Conservation (phyloP, 768 basidiomycete genomes). For the Hydnomerulius pinastri region DNA sequence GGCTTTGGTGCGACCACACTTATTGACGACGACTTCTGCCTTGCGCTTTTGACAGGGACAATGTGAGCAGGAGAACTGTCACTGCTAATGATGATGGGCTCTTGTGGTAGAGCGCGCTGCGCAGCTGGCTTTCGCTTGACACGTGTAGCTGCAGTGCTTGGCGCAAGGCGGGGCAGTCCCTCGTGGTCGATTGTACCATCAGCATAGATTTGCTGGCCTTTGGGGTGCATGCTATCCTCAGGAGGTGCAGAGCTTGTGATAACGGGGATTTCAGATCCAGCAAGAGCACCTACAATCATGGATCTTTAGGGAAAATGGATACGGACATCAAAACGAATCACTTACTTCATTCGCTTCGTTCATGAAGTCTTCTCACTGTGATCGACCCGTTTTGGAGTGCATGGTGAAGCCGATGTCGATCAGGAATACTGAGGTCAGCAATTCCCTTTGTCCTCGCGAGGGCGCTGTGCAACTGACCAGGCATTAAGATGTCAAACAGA, state of each 20-base stretch:
- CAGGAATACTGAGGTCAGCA: not conserved
- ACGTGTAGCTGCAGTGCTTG: too few species aligned
- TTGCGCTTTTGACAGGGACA: not conserved
- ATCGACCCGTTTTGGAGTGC: not conserved
- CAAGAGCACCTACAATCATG: not conserved
- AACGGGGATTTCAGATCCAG: not conserved
- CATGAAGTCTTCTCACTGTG: not conserved
- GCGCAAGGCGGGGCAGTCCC: too few species aligned
- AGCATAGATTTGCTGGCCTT: too few species aligned
- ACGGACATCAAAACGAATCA: not conserved
- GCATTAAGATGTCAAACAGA: not conserved
- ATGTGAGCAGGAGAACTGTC: not conserved
- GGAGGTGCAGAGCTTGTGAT: not conserved
- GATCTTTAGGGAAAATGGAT: not conserved
- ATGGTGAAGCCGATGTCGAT: not conserved
- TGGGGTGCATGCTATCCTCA: too few species aligned
- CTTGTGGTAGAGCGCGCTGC: not conserved
- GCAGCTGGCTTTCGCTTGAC: too few species aligned
- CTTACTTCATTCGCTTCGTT: not conserved
- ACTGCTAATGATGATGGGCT: not conserved
- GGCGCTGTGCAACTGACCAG: not conserved
- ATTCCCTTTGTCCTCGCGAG: constrained; percentile 1
- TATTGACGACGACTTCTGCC: too few species aligned
- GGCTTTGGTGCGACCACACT: too few species aligned
- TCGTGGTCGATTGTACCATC: too few species aligned